Base-by-base conservation (phyloP, 2,329 filamentous ascomycete species). In the Cadophora luteo-olivacea region DNA sequence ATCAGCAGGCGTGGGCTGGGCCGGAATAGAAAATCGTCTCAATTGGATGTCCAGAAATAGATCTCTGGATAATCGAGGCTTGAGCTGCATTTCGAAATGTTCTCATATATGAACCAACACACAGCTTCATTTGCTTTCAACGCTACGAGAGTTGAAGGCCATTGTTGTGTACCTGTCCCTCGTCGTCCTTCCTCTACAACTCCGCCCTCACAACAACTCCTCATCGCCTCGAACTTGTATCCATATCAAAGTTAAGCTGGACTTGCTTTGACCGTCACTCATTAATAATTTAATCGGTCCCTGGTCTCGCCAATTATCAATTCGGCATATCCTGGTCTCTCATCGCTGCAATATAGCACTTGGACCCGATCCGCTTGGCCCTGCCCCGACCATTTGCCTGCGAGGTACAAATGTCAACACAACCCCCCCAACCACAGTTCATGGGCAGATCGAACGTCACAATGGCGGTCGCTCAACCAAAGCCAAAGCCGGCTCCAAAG, bases 391-490 rank as follows among this genome's bases (percentile, higher is more conserved):
- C 72, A 74, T 72, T 73, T 70, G 69, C 73, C 69, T 75, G 70
- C 72, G 69, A 76, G 74, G 74, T 77, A 78, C 76, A 78, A 89
- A 91, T 90, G 88, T 87, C 87, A 84, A 85, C 84, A 81, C 84
- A 85, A 83, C 83, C 87, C 87, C 87, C 87, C 85, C 85, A 86
- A 81, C 81, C 85, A 78, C 75, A 76, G 52, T 72, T 83, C 80
- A 79, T 74, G 74, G 71, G 69, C 70, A 77, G 74, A 76, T 68
- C 77, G 66, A 77, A 78, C 74, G 73, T 76, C 73, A 68, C 72
- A 65, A 91, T 90, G 88, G 86, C 88, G 76, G 84, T 86, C 78
- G 82, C 87, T 80, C 84, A 86, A 80, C 80, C 85, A 75, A 90
- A 90, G 82, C 79, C 84, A 78, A 89, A 89, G 82, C 74, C 84